Base-by-base conservation (phyloP, 2,329 filamentous ascomycete genomes). In the Pseudomassariella vexata region DNA sequence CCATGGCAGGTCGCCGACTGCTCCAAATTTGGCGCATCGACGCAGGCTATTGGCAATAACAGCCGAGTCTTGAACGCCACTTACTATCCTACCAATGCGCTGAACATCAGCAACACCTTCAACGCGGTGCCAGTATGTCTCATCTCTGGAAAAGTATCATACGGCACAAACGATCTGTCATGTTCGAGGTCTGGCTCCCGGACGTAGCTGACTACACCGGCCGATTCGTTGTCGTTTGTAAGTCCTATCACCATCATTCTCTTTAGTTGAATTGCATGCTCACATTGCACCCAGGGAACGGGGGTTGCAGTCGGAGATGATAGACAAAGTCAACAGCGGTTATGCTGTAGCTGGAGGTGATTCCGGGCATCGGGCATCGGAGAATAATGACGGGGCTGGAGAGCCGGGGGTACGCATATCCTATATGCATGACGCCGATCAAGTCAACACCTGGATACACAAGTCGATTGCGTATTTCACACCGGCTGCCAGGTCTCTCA, bases 401-500 rank as follows among this genome's bases (percentile, higher is more conserved):
- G 31, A 34, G 9, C 41, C 44, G 8, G 42, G 37, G 9, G 37
- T 42, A 17, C 41, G 44, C 34, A 24, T 42, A 9, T 41, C 41
- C 6, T 47, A 41, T 16, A 34, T 46, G 32, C 38, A 46, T 15
- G 27, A 47, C 24, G 4, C 32, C 17, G 41, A 40, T 6, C 40
- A 46, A 14, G 36, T 41, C 10, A 26, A 35, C 19, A 55, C 55
- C 1, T 61, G 57, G 57, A 59, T 60, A 26, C 55, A 59, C 29
- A 40, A 60, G 34, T 58, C 55, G 2, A 54, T 60, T 21, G 50
- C 53, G 5, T 44, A 56, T 8, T 50, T 58, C 16, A 56, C 56
- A 0, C 47, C 47, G 2, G 32, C 47, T 6, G 47, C 53, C 2
- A 54, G 47, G 15, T 39, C 38, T 2, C 34, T 64, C 14, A 45